Conservation (phyloP, 1,284 basidiomycete genomes). For the Puccinia polysora region DNA sequence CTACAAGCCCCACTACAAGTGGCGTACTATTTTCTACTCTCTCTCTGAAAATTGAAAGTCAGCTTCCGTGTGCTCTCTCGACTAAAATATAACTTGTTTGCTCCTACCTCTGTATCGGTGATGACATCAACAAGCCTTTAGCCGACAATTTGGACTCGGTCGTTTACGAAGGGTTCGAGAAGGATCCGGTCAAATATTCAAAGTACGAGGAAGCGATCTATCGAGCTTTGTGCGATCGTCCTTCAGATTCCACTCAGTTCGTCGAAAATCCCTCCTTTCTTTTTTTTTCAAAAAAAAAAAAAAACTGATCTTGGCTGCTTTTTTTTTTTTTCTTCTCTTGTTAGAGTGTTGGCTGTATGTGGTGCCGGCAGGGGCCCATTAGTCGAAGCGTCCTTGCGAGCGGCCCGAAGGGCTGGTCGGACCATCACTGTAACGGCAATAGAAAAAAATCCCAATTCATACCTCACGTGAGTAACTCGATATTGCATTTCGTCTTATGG, state of each 20-base stretch:
- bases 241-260: conserved; percentile 53
- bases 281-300: conserved; percentile 45
- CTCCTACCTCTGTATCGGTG: background rate
- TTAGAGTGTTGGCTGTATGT: conserved; percentile 77
- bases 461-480: conserved; percentile 69
- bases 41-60: background rate
- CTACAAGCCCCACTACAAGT: conserved; percentile 90
- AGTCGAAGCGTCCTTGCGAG: conserved; percentile 76
- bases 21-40: background rate
- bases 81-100: background rate
- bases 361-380: conserved; percentile 93
- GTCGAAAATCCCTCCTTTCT: conserved; percentile 10
- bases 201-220: conserved; percentile 93
- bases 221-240: conserved; percentile 70
- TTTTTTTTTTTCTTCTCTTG: too few relatives aligned
- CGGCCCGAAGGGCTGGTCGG: conserved; percentile 66
- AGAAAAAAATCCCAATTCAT: conserved; percentile 93
- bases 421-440: conserved; percentile 75
- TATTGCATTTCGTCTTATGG: background rate
- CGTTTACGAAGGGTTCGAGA: conserved; percentile 96
- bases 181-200: conserved; percentile 92
- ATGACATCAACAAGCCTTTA: conserved; percentile 63
- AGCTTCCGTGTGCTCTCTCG: background rate
- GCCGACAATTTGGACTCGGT: conserved; percentile 94
- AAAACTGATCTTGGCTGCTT: too few relatives aligned